Percentiles rank a stretch among this genome's conserved stretches.
These are phyloP conservation scores for Boletus huronensis DNA, from an alignment of 768 basidiomycete species.

Conservation along the genomic window DNA sequence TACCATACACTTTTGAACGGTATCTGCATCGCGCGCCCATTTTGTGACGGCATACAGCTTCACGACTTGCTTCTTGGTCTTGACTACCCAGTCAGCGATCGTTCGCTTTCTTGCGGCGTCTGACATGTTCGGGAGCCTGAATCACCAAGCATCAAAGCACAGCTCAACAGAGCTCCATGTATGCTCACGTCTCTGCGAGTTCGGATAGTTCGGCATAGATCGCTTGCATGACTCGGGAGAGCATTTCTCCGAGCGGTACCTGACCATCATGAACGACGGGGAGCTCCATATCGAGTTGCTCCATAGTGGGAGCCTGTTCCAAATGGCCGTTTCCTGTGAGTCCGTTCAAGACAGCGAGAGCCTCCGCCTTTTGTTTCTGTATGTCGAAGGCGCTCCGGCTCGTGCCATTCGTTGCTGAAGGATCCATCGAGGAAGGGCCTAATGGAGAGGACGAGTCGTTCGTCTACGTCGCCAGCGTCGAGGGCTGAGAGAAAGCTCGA, in stretches of 20 bases:
- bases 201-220: constrained; percentile 83
- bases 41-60: constrained; percentile 84
- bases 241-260: constrained; percentile 64
- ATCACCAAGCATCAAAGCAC: constrained; percentile 2
- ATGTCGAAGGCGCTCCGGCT: constrained; percentile 18
- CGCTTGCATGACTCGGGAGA: constrained; percentile 73
- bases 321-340: constrained; percentile 34
- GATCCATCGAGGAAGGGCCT: constrained; percentile 13
- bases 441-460: not conserved
- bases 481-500: not conserved
- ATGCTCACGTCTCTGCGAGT: constrained; percentile 77
- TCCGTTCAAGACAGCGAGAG: constrained; percentile 29
- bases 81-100: constrained; percentile 87
- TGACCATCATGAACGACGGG: constrained; percentile 73
- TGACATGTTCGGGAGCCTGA: constrained; percentile 77
- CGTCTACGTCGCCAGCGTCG: constrained; percentile 6
- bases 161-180: not conserved
- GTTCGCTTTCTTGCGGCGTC: constrained; percentile 75
- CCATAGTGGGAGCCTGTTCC: constrained; percentile 39
- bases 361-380: constrained; percentile 31
- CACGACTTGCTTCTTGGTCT: constrained; percentile 84
- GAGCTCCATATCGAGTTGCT: constrained; percentile 69
- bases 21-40: constrained; percentile 82
- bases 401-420: constrained; percentile 11
- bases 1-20: constrained; percentile 87